A percentile compares a stretch with the other conserved stretches of the same genome.
Evolutionary conservation across 352 stramenopile genomes (phyloP).

Genomic region (Phytophthora megakarya): DNA sequence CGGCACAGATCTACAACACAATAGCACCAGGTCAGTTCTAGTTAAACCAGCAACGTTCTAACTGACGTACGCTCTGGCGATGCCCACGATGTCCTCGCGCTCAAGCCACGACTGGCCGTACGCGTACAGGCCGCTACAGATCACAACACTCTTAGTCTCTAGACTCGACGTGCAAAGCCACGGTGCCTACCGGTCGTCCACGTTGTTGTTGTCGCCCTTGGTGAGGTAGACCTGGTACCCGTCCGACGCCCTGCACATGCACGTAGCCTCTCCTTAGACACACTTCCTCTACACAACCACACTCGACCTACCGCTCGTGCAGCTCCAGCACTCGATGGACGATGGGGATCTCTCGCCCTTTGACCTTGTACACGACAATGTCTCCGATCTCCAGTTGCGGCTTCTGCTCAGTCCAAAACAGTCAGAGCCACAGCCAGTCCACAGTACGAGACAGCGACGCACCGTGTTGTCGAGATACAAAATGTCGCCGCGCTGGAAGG

Average conservation of each 20-base stretch:
- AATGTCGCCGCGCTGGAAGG: conserved; percentile 99
- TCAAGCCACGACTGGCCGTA: conserved; percentile 98
- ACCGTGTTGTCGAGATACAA: conserved; percentile 97
- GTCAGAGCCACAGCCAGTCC: background rate
- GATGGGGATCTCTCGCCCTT: conserved; percentile 98
- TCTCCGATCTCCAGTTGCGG: conserved; percentile 84
- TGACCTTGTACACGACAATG: conserved; percentile 97
- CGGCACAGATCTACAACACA: conserved; percentile 84
- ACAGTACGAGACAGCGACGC: background rate
- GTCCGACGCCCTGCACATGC: conserved; percentile 61
- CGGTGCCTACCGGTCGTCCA: conserved; percentile 93
- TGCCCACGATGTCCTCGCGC: conserved; percentile 97
- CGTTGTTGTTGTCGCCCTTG: conserved; percentile 99
- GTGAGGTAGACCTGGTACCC: conserved; percentile 96
- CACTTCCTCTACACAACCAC: background rate
- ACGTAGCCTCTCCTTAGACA: conserved; percentile 8
- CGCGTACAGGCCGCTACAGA: conserved; percentile 92
- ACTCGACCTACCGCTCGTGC: conserved; percentile 81
- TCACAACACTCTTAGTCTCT: conserved; percentile 12
- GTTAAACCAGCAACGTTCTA: background rate
- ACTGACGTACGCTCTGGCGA: conserved; percentile 89
- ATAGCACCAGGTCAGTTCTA: conserved; percentile 9
- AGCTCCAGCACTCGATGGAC: conserved; percentile 98
- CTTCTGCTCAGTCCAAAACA: conserved; percentile 48
- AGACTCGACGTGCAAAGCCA: background rate